These are phyloP conservation scores for Metarhizium brunneum DNA, from an alignment of 2,329 filamentous ascomycete species.

Conservation along the genomic window DNA sequence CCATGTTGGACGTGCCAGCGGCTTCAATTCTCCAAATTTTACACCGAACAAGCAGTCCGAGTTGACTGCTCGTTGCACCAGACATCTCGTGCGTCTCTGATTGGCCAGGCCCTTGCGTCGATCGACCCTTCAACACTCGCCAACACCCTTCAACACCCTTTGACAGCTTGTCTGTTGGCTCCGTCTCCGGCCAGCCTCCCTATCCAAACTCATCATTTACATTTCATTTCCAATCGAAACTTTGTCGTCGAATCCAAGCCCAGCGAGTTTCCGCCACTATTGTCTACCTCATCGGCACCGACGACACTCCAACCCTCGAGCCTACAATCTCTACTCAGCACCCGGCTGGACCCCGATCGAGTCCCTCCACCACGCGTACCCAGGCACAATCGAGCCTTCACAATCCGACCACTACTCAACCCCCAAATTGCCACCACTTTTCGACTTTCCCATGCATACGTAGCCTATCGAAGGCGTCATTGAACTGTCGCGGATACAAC, in stretches of 20 bases:
- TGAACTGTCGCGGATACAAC: background rate
- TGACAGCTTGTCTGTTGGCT: background rate
- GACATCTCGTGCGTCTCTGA: background rate
- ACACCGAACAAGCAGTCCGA: too few species aligned
- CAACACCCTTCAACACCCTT: background rate
- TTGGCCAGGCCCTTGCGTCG: background rate
- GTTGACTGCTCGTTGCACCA: too few species aligned
- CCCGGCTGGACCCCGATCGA: background rate
- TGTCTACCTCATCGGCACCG: background rate
- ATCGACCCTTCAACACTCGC: background rate
- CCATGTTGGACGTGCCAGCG: too few species aligned
- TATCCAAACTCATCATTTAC: background rate
- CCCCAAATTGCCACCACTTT: background rate
- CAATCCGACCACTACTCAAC: background rate
- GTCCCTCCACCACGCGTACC: background rate
- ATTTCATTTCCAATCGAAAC: background rate
- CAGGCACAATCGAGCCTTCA: background rate
- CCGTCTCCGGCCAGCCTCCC: background rate
- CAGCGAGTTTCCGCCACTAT: background rate
- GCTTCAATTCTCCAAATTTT: too few species aligned
- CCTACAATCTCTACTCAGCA: background rate
- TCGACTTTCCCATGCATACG: background rate
- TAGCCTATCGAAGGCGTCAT: background rate
- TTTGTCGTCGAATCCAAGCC: background rate
- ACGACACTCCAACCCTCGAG: background rate